Conservation (phyloP, 352 stramenopile species). For the Phytopythium chamaehyphon region DNA sequence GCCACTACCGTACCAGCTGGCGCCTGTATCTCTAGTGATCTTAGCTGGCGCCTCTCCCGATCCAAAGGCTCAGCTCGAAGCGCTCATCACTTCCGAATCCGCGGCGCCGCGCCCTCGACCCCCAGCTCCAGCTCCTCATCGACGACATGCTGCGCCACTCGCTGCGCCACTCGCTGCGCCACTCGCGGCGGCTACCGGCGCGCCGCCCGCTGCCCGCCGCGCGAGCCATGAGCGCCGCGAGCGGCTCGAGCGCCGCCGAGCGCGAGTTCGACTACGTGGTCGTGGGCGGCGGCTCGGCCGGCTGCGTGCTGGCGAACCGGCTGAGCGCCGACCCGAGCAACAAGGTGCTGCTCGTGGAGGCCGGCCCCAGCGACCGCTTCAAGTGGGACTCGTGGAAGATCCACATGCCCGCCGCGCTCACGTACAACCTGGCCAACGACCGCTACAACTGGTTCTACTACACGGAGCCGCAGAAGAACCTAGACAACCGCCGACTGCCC, state of each 20-base stretch:
- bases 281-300: slow-evolving; percentile 87
- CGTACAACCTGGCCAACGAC: slow-evolving; percentile 79
- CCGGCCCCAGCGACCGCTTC: slow-evolving; percentile 71
- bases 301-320: slow-evolving; percentile 89
- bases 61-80: too few species aligned
- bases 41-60: too few species aligned
- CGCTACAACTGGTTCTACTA: slow-evolving; percentile 89
- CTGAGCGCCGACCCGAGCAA: slow-evolving; percentile 80
- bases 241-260: too few species aligned
- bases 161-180: slow-evolving; percentile 18
- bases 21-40: too few species aligned
- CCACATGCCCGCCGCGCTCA: slow-evolving; percentile 85
- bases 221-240: slow-evolving; percentile 18
- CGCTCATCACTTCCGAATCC: too few species aligned
- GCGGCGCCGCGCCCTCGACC: not conserved
- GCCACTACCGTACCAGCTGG: too few species aligned
- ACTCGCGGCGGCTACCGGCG: slow-evolving; percentile 9
- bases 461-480: slow-evolving; percentile 80
- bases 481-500: slow-evolving; percentile 73
- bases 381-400: slow-evolving; percentile 91
- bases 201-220: not conserved
- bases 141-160: slow-evolving; percentile 19
- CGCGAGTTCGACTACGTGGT: slow-evolving; percentile 91
- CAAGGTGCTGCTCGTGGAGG: slow-evolving; percentile 89
- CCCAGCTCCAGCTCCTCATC: not conserved